Conservation (phyloP, 306 rosid species). For the Medicago truncatula region MtrunA17r5.0-ANR NC_053046.1:15822001-15822500, state of each 20-base stretch:
- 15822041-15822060: conserved; percentile 37
- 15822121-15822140: conserved; percentile 63
- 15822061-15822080: conserved; percentile 55
- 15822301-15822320: conserved; percentile 26
- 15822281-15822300: conserved; percentile 37
- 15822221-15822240: no score
- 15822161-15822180: conserved; percentile 10
- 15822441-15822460: not conserved
- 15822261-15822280: conserved; percentile 1
- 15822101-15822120: conserved; percentile 55
- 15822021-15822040: conserved; percentile 40
- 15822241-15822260: not conserved
- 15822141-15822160: conserved; percentile 47
- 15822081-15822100: conserved; percentile 50
- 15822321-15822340: conserved; percentile 15
- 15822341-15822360: conserved; percentile 5
- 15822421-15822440: not conserved
- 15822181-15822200: no score
- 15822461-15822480: not conserved
- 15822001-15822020: conserved; percentile 28
- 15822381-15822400: conserved; percentile 34
- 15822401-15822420: not conserved
- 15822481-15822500: not conserved
- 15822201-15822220: not conserved
- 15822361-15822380: conserved; percentile 33